Evolutionary conservation across 768 basidiomycete species (phyloP).

Genomic region (Boletus patriciae): DNA sequence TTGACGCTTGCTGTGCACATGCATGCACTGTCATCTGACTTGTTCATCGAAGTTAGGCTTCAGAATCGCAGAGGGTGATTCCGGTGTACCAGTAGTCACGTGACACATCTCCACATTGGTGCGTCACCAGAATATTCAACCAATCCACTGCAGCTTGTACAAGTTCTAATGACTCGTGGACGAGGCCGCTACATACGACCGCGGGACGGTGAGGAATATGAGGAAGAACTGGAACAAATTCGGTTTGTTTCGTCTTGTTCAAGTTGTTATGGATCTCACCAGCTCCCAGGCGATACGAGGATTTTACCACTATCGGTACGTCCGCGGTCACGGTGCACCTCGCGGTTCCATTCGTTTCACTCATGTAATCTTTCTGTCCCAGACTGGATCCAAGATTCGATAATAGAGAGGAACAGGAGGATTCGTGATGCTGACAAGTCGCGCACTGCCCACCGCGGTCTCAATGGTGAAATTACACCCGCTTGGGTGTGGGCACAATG

Average conservation of each 20-base stretch:
- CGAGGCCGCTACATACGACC: slow-evolving; percentile 27
- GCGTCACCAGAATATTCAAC: background rate
- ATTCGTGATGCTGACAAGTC: slow-evolving; percentile 50
- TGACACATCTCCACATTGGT: slow-evolving; percentile 3
- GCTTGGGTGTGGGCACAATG: slow-evolving; percentile 64
- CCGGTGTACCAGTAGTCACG: slow-evolving; percentile 11
- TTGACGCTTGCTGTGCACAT: background rate
- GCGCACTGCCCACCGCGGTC: slow-evolving; percentile 47
- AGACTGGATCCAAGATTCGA: slow-evolving; percentile 98
- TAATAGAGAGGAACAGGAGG: slow-evolving; percentile 81
- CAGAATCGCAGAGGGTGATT: background rate
- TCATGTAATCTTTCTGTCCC: slow-evolving; percentile 10
- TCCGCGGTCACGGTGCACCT: slow-evolving; percentile 12
- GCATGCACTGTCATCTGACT: background rate
- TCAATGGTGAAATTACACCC: slow-evolving; percentile 50
- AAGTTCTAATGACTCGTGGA: slow-evolving; percentile 22
- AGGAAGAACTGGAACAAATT: slow-evolving; percentile 68
- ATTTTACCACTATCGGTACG: slow-evolving; percentile 92
- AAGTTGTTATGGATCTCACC: slow-evolving; percentile 13
- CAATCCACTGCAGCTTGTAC: background rate
- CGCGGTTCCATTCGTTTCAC: slow-evolving; percentile 13
- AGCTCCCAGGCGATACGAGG: slow-evolving; percentile 77
- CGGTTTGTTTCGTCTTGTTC: slow-evolving; percentile 41
- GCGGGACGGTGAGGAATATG: slow-evolving; percentile 42
- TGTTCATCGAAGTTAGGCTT: background rate